Percentiles rank a stretch among this genome's conserved stretches.
phyloP scores from a whole-genome alignment of 495 filamentous ascomycete genomes.

The Aspergillus ostianus region DNA sequence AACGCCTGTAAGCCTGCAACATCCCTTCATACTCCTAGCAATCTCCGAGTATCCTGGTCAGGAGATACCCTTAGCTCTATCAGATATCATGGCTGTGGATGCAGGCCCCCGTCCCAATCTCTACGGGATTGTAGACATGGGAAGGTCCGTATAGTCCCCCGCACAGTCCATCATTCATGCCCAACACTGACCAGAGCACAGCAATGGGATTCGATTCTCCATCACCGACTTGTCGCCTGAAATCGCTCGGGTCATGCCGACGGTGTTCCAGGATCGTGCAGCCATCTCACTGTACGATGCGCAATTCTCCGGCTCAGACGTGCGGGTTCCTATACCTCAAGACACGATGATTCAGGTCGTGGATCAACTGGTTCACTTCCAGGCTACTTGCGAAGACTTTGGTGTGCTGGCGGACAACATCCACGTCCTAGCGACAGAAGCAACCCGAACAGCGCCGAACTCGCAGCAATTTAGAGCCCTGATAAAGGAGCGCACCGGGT shows the following conservation, averaged over 20 bases:
- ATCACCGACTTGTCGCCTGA: constrained; percentile 73
- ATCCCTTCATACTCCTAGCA: no score
- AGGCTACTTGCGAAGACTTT: constrained; percentile 64
- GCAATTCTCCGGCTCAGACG: constrained; percentile 47
- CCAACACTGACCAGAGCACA: constrained; percentile 24
- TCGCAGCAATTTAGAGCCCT: constrained; percentile 58
- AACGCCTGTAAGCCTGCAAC: background rate
- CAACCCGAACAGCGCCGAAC: constrained; percentile 77
- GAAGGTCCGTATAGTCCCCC: constrained; percentile 51
- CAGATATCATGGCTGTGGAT: constrained; percentile 5
- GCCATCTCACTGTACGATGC: constrained; percentile 87
- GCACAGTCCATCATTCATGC: background rate
- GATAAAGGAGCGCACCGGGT: constrained; percentile 60
- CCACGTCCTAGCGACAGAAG: constrained; percentile 81
- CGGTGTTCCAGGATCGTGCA: constrained; percentile 70
- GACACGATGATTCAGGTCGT: constrained; percentile 61
- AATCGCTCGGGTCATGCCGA: constrained; percentile 65
- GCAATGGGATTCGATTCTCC: constrained; percentile 91
- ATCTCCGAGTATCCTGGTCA: background rate
- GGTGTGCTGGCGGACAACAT: constrained; percentile 60
- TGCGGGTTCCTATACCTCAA: constrained; percentile 54
- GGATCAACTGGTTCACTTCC: constrained; percentile 64
- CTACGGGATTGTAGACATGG: constrained; percentile 64
- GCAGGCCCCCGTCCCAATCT: constrained; percentile 12
- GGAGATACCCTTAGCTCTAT: background rate